A percentile compares a stretch with the other conserved stretches of the same genome.
These are phyloP conservation scores for Aspergillus unguis DNA, from an alignment of 2,329 filamentous ascomycete genomes.

Conservation along the genomic window DNA sequence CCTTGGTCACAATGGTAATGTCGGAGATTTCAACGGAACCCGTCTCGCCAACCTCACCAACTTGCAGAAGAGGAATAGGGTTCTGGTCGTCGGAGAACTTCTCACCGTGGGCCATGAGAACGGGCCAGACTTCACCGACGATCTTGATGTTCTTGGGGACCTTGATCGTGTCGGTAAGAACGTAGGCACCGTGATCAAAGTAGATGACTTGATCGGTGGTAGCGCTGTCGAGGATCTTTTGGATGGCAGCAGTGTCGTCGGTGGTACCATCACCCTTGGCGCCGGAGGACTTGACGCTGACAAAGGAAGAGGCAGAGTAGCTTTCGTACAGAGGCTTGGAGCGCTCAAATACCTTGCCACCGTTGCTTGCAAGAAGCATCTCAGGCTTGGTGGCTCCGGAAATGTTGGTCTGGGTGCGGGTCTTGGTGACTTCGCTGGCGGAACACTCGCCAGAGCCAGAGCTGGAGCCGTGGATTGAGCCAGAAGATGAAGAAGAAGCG, in stretches of 20 bases:
- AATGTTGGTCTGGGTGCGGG: conserved; percentile 58
- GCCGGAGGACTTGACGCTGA: conserved; percentile 77
- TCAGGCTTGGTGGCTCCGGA: conserved; percentile 61
- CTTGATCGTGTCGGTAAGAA: conserved; percentile 58
- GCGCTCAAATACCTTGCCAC: conserved; percentile 73
- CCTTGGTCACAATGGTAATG: conserved; percentile 78
- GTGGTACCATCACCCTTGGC: conserved; percentile 83
- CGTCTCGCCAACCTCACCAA: conserved; percentile 72
- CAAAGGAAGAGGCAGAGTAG: conserved; percentile 64
- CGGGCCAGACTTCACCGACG: conserved; percentile 85
- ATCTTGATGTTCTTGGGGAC: conserved; percentile 76
- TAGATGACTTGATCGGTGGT: conserved; percentile 59
- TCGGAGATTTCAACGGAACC: conserved; percentile 86
- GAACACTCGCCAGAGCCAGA: conserved; percentile 18
- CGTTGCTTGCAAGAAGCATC: conserved; percentile 57
- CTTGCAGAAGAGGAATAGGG: conserved; percentile 79
- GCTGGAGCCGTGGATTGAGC: conserved; percentile 11
- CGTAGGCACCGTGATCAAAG: conserved; percentile 63
- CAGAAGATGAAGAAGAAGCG: conserved; percentile 5
- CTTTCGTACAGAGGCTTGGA: conserved; percentile 85
- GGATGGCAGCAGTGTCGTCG: conserved; percentile 83
- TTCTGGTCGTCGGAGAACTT: conserved; percentile 71
- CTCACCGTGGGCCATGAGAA: conserved; percentile 77
- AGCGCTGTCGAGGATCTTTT: conserved; percentile 69
- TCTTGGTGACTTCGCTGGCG: conserved; percentile 33